A percentile compares a stretch with the other conserved stretches of the same genome.
phyloP scores from a whole-genome alignment of 345 rosid genomes.

The Euphorbia tirucalli region DNA sequence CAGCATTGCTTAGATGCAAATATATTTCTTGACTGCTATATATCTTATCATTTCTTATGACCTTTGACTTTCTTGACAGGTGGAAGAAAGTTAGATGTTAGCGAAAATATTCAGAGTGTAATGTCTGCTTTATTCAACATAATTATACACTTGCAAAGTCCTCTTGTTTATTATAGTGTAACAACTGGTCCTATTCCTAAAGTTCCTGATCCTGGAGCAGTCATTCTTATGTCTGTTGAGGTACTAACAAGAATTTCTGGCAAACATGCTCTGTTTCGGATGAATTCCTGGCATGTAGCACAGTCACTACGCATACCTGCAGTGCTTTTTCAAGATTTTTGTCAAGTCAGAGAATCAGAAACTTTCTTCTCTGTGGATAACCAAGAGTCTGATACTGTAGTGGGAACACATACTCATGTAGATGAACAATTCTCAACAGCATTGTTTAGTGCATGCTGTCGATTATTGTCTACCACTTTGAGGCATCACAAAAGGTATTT shows the following conservation, averaged over 20 bases:
- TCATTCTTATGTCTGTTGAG: slow-evolving; percentile 85
- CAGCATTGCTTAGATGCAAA: not conserved
- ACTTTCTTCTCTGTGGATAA: slow-evolving; percentile 23
- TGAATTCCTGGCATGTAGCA: slow-evolving; percentile 74
- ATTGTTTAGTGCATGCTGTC: slow-evolving; percentile 67
- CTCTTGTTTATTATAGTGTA: slow-evolving; percentile 46
- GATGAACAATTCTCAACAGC: slow-evolving; percentile 56
- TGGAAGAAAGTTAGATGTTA: slow-evolving; percentile 58
- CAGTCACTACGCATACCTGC: slow-evolving; percentile 70
- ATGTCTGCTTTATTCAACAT: slow-evolving; percentile 69
- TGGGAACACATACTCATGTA: slow-evolving; percentile 29
- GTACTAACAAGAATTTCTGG: slow-evolving; percentile 76
- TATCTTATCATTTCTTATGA: slow-evolving; percentile 21
- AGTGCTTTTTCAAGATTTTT: slow-evolving; percentile 56
- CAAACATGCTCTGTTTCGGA: slow-evolving; percentile 56
- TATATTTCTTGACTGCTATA: not conserved
- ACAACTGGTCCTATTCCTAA: slow-evolving; percentile 21
- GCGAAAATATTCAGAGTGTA: slow-evolving; percentile 58
- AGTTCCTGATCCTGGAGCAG: slow-evolving; percentile 78
- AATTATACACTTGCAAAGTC: slow-evolving; percentile 75
- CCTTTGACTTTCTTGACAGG: slow-evolving; percentile 48
- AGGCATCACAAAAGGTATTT: slow-evolving; percentile 78
- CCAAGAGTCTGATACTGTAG: slow-evolving; percentile 23
- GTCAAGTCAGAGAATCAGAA: slow-evolving; percentile 33
- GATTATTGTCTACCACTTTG: slow-evolving; percentile 62